Percentiles rank a stretch among this genome's conserved stretches.
These are phyloP conservation scores for Lichtheimia ramosa DNA, from an alignment of 371 early-diverging fungal genomes.

Conservation along the genomic window DNA sequence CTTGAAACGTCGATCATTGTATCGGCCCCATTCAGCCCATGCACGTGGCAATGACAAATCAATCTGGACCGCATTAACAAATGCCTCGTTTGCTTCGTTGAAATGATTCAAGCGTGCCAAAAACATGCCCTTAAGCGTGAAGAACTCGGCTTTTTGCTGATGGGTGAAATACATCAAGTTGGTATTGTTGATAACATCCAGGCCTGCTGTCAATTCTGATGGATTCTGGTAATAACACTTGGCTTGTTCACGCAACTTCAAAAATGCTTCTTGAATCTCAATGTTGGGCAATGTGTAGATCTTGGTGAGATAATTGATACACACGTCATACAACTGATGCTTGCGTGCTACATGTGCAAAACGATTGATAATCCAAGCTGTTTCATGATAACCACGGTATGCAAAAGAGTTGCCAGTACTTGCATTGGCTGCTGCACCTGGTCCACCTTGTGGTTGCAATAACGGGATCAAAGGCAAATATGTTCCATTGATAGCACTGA, in stretches of 20 bases:
- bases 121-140: constrained; percentile 94
- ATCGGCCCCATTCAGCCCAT: constrained; percentile 98
- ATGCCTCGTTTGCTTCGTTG: constrained; percentile 92
- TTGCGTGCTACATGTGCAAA: constrained; percentile 98
- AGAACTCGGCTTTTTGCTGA: constrained; percentile 98
- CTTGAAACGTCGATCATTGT: constrained; percentile 89
- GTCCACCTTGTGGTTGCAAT: constrained; percentile 51
- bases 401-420: constrained; percentile 81
- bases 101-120: constrained; percentile 82
- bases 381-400: constrained; percentile 98
- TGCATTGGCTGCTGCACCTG: constrained; percentile 52
- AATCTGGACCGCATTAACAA: constrained; percentile 92
- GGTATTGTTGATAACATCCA: constrained; percentile 98
- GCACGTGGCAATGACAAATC: constrained; percentile 88
- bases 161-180: constrained; percentile 94
- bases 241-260: constrained; percentile 97
- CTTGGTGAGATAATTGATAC: constrained; percentile 89
- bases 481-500: constrained; percentile 92
- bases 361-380: constrained; percentile 99
- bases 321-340: constrained; percentile 93
- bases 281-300: constrained; percentile 99
- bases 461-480: constrained; percentile 87
- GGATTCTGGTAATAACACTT: constrained; percentile 93
- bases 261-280: constrained; percentile 98
- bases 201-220: constrained; percentile 84